Base-by-base conservation (phyloP, 257 asterid species). In the Leptodermis oblonga region DNA sequence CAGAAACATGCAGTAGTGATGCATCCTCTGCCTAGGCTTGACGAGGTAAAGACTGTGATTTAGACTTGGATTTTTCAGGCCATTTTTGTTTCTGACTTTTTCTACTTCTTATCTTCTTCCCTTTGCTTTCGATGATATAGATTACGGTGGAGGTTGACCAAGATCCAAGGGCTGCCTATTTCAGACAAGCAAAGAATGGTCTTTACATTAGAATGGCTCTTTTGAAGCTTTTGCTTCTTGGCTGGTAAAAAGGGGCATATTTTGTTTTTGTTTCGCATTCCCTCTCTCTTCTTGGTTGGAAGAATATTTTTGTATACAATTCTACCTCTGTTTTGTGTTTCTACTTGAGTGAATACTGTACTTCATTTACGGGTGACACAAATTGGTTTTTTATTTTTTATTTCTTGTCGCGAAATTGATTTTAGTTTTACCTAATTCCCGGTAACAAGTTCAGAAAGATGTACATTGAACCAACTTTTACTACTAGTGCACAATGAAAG, bases 11-110 rank as follows among this genome's bases (percentile, higher is more conserved):
- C 99, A 7, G 92, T 93, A 12, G 85, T 88, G 70, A 89, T 91
- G 96, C 97, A 93, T 78, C 99, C 97, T 68, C 79, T 93, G 36
- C 99, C 99, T 59, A 81, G 99, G 77, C 99, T 89, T 34, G 96
- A 94, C 59, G 99, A 94, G 97, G 96, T 90, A 54, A 49, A 52
- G 59, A 52, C 70, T 46, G 30, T 37, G 45, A 59, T 28, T 13
- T 66, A 52, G 39, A 39, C 54, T 70, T 18, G 22, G 7, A 20
- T 15, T 3, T 31, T 23, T 53, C 9, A 7, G 45, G 25, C 15
- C 51, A 36, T 22, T 10, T 51, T 53, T 30, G 0, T 56, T 54
- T 64, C 41, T 33, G 17, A 33, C 36, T 22, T 39, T 46, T 13
- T 1, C 17, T 31, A 18, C 20, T 1, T 36, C 31, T 22, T 7